Evolutionary conservation across 2,329 filamentous ascomycete genomes (phyloP).

Genomic region (Colletotrichum tropicicola): DNA sequence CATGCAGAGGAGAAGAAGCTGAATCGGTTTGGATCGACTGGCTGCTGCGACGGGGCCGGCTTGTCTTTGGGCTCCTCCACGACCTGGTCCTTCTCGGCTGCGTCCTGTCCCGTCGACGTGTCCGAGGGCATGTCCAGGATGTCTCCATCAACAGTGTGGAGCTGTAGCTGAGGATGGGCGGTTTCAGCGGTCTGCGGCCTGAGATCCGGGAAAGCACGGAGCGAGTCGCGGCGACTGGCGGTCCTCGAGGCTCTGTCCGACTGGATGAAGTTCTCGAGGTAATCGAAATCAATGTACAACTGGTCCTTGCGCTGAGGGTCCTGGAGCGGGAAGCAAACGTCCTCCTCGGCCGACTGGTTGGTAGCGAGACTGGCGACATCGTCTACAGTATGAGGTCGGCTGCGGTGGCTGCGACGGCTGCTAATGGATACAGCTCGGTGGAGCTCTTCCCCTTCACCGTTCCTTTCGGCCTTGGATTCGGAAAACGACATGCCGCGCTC

Average conservation of each 20-base stretch:
- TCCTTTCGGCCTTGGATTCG: constrained; percentile 49
- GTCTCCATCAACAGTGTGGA: constrained; percentile 65
- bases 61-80: constrained; percentile 40
- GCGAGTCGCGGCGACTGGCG: constrained; percentile 59
- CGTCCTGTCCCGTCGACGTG: constrained; percentile 44
- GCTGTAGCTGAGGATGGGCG: constrained; percentile 40
- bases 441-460: constrained; percentile 61
- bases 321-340: constrained; percentile 87
- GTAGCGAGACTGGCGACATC: constrained; percentile 70
- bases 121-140: constrained; percentile 62
- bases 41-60: constrained; percentile 35
- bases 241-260: constrained; percentile 60
- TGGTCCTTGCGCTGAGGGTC: constrained; percentile 75
- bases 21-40: constrained; percentile 79
- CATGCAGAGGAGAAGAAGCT: constrained; percentile 97
- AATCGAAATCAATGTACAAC: constrained; percentile 90
- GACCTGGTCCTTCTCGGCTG: constrained; percentile 56
- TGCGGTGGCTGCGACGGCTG: constrained; percentile 68
- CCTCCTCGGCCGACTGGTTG: constrained; percentile 80
- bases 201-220: constrained; percentile 68
- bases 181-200: constrained; percentile 49
- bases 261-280: constrained; percentile 89
- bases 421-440: constrained; percentile 76
- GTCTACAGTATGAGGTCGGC: constrained; percentile 67
- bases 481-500: constrained; percentile 75